Percentiles rank a stretch among this genome's conserved stretches.
Evolutionary conservation across 352 stramenopile genomes (phyloP).

Genomic region (Globisporangium echinulatum): DNA sequence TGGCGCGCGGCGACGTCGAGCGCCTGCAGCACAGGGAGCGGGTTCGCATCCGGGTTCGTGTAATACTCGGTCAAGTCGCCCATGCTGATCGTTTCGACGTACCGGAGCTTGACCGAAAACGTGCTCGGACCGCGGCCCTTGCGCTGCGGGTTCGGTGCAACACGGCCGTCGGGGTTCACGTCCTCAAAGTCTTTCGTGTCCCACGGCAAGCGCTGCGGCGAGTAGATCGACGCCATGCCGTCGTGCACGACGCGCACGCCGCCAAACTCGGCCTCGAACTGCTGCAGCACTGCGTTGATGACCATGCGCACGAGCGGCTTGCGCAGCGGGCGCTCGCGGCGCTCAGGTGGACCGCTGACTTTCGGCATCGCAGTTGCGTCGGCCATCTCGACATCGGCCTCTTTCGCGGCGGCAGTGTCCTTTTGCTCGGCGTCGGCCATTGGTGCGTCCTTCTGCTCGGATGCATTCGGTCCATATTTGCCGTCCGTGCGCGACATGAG

Average conservation of each 20-base stretch:
- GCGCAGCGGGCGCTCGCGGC: constrained; percentile 27
- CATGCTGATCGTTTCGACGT: constrained; percentile 51
- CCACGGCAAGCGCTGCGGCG: constrained; percentile 41
- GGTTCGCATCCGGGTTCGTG: constrained; percentile 46
- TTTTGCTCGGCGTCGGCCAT: constrained; percentile 20
- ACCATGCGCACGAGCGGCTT: constrained; percentile 48
- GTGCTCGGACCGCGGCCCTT: constrained; percentile 35
- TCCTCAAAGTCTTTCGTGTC: constrained; percentile 42
- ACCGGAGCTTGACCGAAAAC: constrained; percentile 69
- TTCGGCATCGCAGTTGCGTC: constrained; percentile 11
- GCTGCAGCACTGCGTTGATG: constrained; percentile 46
- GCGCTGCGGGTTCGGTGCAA: constrained; percentile 15
- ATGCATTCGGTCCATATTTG: constrained; percentile 37
- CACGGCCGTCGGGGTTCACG: constrained; percentile 41
- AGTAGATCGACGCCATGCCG: constrained; percentile 54
- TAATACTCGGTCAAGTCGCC: constrained; percentile 41
- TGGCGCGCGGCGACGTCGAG: constrained; percentile 69
- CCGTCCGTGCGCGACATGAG: constrained; percentile 32
- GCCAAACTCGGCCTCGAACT: constrained; percentile 50
- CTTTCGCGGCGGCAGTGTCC: constrained; percentile 30
- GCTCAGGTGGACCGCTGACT: constrained; percentile 15
- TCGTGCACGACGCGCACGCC: constrained; percentile 58
- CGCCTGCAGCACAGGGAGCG: constrained; percentile 56
- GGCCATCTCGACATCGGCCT: constrained; percentile 44
- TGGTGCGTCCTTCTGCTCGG: neutral